These are phyloP conservation scores for Cryphonectria nitschkei DNA, from an alignment of 2,329 filamentous ascomycete genomes.

Conservation along the genomic window DNA sequence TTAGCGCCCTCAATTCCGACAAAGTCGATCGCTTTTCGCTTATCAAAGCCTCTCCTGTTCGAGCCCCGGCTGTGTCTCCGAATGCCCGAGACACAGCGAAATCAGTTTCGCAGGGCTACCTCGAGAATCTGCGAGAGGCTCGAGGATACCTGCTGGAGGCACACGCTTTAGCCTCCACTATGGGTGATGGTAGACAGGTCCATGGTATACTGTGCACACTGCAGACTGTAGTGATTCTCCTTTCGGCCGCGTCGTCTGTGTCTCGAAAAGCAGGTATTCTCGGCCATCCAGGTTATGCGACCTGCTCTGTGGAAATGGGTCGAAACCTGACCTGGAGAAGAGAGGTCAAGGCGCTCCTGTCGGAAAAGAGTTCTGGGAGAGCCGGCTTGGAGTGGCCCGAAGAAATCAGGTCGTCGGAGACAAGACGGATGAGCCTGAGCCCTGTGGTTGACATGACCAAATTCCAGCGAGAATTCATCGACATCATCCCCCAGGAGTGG, in stretches of 20 bases:
- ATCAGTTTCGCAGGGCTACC: conserved; percentile 48
- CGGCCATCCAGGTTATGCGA: conserved; percentile 60
- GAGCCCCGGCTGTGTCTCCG: conserved; percentile 31
- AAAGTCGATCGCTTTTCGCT: conserved; percentile 44
- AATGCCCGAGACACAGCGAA: conserved; percentile 26
- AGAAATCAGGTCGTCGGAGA: conserved; percentile 36
- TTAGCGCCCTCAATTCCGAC: conserved; percentile 50
- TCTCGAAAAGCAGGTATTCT: conserved; percentile 46
- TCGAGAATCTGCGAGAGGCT: conserved; percentile 64
- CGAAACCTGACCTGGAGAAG: conserved; percentile 70
- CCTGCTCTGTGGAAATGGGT: conserved; percentile 69
- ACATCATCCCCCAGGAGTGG: conserved; percentile 83
- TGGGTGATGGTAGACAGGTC: conserved; percentile 61
- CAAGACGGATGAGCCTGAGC: conserved; percentile 49
- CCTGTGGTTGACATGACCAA: conserved; percentile 56
- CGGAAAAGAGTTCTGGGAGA: conserved; percentile 49
- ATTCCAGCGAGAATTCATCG: conserved; percentile 81
- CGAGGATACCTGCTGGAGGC: conserved; percentile 68
- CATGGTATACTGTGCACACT: conserved; percentile 66
- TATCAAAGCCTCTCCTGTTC: conserved; percentile 42
- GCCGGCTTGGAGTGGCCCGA: conserved; percentile 42
- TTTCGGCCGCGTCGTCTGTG: conserved; percentile 62
- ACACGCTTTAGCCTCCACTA: conserved; percentile 58
- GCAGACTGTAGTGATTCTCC: conserved; percentile 66
- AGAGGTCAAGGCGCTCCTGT: conserved; percentile 60